Evolutionary conservation across 2,329 filamentous ascomycete species (phyloP).

Genomic region (Didymella lethalis): DNA sequence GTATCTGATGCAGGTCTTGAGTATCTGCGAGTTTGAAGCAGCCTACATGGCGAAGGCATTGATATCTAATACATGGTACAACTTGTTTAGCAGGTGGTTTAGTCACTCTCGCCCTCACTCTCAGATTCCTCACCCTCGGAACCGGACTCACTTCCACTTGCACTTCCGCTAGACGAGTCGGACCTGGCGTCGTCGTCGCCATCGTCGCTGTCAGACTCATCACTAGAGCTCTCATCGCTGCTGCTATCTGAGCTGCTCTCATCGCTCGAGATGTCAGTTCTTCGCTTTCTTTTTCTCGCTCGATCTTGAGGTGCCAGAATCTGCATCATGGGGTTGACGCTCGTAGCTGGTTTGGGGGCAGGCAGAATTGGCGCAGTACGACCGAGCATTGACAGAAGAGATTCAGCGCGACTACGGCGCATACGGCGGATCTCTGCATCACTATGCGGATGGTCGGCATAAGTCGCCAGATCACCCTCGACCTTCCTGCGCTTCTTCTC

Average conservation of each 20-base stretch:
- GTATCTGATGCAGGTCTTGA: background rate
- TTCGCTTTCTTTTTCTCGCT: conserved; percentile 40
- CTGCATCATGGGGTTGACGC: conserved; percentile 28
- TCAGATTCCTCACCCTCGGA: conserved; percentile 21
- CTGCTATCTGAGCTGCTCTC: conserved; percentile 47
- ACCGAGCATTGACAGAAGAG: conserved; percentile 42
- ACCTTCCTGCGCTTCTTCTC: conserved; percentile 42
- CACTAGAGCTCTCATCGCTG: conserved; percentile 34
- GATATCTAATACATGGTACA: background rate
- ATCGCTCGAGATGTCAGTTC: conserved; percentile 41
- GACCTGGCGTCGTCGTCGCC: conserved; percentile 18
- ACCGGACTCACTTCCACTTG: conserved; percentile 10
- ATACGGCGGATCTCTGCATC: conserved; percentile 46
- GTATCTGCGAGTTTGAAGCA: background rate
- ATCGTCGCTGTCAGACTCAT: conserved; percentile 32
- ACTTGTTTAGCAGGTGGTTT: background rate
- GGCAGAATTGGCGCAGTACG: conserved; percentile 36
- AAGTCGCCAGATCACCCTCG: conserved; percentile 41
- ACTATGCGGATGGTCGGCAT: conserved; percentile 35
- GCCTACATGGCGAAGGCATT: background rate
- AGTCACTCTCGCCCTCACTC: conserved; percentile 24
- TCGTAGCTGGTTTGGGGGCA: conserved; percentile 21
- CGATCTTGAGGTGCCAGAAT: conserved; percentile 26
- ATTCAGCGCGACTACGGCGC: conserved; percentile 44
- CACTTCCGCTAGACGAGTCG: conserved; percentile 16